Conservation (phyloP, 305 asterid genomes). For the Fraxinus platypoda region DNA sequence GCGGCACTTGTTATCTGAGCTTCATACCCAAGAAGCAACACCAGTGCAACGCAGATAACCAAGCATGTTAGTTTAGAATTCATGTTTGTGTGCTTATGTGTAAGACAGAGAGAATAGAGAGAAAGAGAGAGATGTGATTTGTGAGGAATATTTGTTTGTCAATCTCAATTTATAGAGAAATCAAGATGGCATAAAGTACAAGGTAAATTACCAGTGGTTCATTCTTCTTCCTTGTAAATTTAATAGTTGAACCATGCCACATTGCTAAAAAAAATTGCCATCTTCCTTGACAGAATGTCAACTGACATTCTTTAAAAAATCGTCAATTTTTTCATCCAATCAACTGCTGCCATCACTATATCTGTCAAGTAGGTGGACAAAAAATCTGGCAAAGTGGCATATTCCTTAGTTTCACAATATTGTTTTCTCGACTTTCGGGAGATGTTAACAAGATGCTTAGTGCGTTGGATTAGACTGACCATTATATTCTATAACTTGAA, state of each 20-base stretch:
- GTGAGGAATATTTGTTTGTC: constrained; percentile 14
- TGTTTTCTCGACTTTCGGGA: background rate
- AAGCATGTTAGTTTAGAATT: constrained; percentile 31
- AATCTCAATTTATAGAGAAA: constrained; percentile 35
- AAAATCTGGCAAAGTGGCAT: no score
- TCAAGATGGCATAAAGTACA: background rate
- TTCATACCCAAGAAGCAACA: constrained; percentile 32
- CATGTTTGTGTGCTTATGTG: constrained; percentile 23
- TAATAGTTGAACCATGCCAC: background rate
- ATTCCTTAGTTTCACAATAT: background rate
- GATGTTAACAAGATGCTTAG: background rate
- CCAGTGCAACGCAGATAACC: constrained; percentile 31
- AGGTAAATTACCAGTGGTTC: background rate
- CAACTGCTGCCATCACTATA: no score
- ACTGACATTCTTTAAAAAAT: no score
- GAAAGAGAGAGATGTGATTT: constrained; percentile 1
- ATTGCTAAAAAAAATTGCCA: no score
- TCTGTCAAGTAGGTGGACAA: no score
- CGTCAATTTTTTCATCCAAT: no score
- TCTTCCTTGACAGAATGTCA: no score
- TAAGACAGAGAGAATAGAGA: background rate
- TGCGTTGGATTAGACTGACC: background rate
- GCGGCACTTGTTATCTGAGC: constrained; percentile 36
- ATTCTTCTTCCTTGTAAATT: background rate
- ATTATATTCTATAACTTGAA: background rate